phyloP scores from a whole-genome alignment of 73 alveolate genomes.

The Tetrahymena thermophila region DNA sequence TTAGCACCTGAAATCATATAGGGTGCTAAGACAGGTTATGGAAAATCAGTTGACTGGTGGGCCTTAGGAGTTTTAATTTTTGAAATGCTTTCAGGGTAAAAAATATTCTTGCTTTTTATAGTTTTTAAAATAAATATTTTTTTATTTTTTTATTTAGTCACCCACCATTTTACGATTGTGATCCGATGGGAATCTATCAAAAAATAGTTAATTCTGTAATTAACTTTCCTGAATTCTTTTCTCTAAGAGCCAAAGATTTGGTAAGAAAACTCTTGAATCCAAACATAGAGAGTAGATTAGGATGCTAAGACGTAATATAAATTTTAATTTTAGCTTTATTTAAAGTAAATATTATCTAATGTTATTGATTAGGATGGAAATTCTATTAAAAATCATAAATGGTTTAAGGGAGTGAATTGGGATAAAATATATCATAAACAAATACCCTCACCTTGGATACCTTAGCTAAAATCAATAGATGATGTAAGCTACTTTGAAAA shows the following conservation, averaged over 20 bases:
- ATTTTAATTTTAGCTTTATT: neutral
- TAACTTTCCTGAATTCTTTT: conserved; percentile 34
- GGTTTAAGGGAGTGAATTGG: conserved; percentile 85
- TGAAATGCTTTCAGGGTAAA: conserved; percentile 68
- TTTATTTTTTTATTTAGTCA: conserved; percentile 19
- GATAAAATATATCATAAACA: conserved; percentile 40
- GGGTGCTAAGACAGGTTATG: conserved; percentile 63
- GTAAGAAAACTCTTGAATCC: conserved; percentile 26
- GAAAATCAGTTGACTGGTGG: conserved; percentile 71
- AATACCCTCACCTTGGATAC: conserved; percentile 91
- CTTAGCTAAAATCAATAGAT: conserved; percentile 53
- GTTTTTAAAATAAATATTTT: conserved; percentile 41
- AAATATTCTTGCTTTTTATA: neutral
- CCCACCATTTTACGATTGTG: conserved; percentile 79
- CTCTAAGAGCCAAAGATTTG: conserved; percentile 31
- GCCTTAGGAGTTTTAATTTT: conserved; percentile 70
- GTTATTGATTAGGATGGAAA: conserved; percentile 40
- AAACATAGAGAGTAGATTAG: conserved; percentile 22
- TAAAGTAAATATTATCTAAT: neutral
- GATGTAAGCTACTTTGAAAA: conserved; percentile 74
- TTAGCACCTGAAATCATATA: conserved; percentile 69
- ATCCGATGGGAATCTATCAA: conserved; percentile 47
- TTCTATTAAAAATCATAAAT: conserved; percentile 62
- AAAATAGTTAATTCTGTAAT: conserved; percentile 44
- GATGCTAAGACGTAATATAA: conserved; percentile 28